A percentile compares a stretch with the other conserved stretches of the same genome.
phyloP scores from a whole-genome alignment of 768 basidiomycete species.

The Mycena sanguinolenta region DNA sequence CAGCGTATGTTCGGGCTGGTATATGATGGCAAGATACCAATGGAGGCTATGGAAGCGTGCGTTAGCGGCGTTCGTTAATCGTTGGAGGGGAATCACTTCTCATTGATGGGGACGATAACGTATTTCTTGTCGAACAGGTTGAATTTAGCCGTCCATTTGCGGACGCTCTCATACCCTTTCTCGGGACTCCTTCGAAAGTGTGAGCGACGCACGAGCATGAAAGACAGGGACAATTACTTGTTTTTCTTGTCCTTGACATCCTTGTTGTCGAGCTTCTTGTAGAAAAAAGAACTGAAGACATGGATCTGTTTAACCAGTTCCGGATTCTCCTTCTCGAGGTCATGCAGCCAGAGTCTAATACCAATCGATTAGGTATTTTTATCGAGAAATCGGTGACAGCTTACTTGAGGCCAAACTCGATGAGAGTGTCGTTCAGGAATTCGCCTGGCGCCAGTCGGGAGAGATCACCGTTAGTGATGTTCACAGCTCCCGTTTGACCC shows the following conservation, averaged over 20 bases:
- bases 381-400: constrained; percentile 42
- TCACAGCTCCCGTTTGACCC: constrained; percentile 78
- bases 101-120: constrained; percentile 96
- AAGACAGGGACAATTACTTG: constrained; percentile 55
- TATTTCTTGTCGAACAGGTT: constrained; percentile 93
- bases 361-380: constrained; percentile 22
- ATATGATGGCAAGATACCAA: constrained; percentile 97
- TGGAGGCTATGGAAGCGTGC: constrained; percentile 71
- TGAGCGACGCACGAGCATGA: constrained; percentile 14
- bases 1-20: constrained; percentile 77
- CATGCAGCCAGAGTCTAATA: constrained; percentile 76
- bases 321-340: constrained; percentile 67
- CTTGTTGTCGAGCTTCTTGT: constrained; percentile 89
- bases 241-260: constrained; percentile 62
- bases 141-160: constrained; percentile 94
- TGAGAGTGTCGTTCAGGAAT: constrained; percentile 95
- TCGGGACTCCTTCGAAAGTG: constrained; percentile 52
- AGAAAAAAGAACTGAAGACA: constrained; percentile 98
- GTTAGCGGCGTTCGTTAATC: not conserved
- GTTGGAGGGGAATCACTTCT: constrained; percentile 72
- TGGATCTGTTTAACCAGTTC: constrained; percentile 81
- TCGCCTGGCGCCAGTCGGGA: constrained; percentile 82
- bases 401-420: constrained; percentile 96
- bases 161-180: constrained; percentile 86
- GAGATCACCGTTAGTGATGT: constrained; percentile 84